Evolutionary conservation across 2,329 filamentous ascomycete genomes (phyloP).

Genomic region (Dactylella cylindrospora): DNA sequence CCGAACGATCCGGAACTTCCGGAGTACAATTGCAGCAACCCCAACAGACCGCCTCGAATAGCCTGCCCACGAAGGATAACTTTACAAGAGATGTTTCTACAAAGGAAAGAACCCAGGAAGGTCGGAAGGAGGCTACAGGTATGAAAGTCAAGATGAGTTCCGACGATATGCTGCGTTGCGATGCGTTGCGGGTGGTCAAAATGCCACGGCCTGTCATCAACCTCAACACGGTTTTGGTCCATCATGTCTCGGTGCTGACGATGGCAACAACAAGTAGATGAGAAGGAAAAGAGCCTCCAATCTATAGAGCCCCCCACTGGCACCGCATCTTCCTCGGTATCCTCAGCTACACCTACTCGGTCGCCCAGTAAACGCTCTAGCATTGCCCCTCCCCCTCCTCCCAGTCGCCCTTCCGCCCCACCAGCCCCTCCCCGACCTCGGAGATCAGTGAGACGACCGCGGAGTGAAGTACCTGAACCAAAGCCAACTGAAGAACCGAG

Average conservation of each 20-base stretch:
- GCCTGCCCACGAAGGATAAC: conserved; percentile 10
- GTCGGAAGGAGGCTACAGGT: conserved; percentile 18
- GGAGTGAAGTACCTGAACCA: not conserved
- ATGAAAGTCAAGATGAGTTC: too few relatives aligned
- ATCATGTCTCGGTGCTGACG: too few relatives aligned
- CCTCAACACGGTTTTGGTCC: conserved; percentile 39
- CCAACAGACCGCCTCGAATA: conserved; percentile 12
- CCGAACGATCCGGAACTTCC: conserved; percentile 30
- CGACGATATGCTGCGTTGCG: conserved; percentile 4
- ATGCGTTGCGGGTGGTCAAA: conserved; percentile 28
- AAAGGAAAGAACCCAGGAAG: conserved; percentile 1
- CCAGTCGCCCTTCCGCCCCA: conserved; percentile 27
- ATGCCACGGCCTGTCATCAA: conserved; percentile 34
- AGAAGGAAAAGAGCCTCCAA: conserved; percentile 11
- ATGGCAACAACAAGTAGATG: not conserved
- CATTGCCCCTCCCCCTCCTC: conserved; percentile 31
- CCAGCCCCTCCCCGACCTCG: conserved; percentile 38
- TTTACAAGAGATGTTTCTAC: conserved; percentile 1
- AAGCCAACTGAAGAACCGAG: conserved; percentile 16
- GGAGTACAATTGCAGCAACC: not conserved
- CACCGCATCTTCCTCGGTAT: not conserved
- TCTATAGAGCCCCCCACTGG: not conserved
- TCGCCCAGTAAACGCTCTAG: conserved; percentile 3
- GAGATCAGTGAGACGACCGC: conserved; percentile 32
- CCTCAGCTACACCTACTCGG: not conserved